These are phyloP conservation scores for Pythium apleroticum DNA, from an alignment of 352 stramenopile species.

Conservation along the genomic window DNA sequence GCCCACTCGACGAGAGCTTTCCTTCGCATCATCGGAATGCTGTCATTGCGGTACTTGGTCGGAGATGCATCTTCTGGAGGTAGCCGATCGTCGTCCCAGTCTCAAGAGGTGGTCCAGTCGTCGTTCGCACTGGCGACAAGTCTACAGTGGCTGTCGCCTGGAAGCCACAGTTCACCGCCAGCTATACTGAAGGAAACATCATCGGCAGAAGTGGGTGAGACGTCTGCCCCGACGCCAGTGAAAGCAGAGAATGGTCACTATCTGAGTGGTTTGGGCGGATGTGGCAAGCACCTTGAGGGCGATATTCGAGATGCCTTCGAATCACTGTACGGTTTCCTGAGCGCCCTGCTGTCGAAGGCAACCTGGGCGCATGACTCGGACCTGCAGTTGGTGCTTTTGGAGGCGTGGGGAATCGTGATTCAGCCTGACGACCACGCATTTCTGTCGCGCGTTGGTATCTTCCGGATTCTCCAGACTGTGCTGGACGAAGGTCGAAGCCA, in stretches of 20 bases:
- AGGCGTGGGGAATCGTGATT: slow-evolving; percentile 89
- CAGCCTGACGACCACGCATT: slow-evolving; percentile 88
- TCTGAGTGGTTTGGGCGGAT: slow-evolving; percentile 72
- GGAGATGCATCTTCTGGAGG: slow-evolving; percentile 37
- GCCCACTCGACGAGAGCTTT: slow-evolving; percentile 76
- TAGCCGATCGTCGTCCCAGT: slow-evolving; percentile 23
- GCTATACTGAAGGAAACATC: slow-evolving; percentile 18
- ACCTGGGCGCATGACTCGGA: slow-evolving; percentile 82
- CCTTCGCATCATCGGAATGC: slow-evolving; percentile 70
- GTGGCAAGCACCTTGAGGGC: slow-evolving; percentile 73
- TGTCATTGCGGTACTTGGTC: slow-evolving; percentile 78
- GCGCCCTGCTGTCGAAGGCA: slow-evolving; percentile 74
- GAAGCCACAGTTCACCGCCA: slow-evolving; percentile 9
- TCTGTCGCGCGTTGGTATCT: slow-evolving; percentile 87
- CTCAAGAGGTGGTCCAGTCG: slow-evolving; percentile 62
- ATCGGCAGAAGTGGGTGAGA: slow-evolving; percentile 16
- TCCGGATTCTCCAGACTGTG: slow-evolving; percentile 89
- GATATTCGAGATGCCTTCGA: slow-evolving; percentile 84
- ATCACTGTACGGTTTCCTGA: slow-evolving; percentile 77
- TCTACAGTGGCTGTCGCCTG: slow-evolving; percentile 76
- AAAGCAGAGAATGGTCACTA: slow-evolving; percentile 54
- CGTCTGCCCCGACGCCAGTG: not conserved
- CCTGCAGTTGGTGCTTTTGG: slow-evolving; percentile 77
- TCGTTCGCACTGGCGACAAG: slow-evolving; percentile 68
- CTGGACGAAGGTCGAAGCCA: slow-evolving; percentile 70